Conservation (phyloP, 495 filamentous ascomycete species). For the Bombardia bombarda region DNA sequence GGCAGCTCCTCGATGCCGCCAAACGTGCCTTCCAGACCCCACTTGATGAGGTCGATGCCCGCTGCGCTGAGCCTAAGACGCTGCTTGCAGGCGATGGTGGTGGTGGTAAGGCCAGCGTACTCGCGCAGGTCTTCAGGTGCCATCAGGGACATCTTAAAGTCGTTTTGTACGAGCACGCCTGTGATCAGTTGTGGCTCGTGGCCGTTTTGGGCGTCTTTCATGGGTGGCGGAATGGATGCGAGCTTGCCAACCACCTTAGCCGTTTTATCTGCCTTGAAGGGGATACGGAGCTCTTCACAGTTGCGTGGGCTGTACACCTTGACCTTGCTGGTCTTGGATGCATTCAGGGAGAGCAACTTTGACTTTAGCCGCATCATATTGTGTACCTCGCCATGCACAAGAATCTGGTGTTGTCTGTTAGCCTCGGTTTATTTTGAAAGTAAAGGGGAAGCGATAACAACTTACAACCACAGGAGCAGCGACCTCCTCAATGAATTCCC, state of each 20-base stretch:
- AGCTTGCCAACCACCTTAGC: slow-evolving; percentile 95
- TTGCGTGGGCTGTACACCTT: slow-evolving; percentile 92
- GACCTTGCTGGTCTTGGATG: slow-evolving; percentile 65
- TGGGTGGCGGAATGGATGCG: slow-evolving; percentile 66
- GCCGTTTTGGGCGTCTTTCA: slow-evolving; percentile 14
- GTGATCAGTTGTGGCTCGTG: slow-evolving; percentile 53
- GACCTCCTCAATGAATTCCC: slow-evolving; percentile 90
- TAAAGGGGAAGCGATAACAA: slow-evolving; percentile 8
- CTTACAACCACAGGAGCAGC: slow-evolving; percentile 83
- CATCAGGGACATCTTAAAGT: slow-evolving; percentile 94
- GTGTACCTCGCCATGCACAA: slow-evolving; percentile 94
- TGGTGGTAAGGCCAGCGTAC: slow-evolving; percentile 91
- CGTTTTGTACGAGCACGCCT: slow-evolving; percentile 91
- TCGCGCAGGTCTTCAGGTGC: slow-evolving; percentile 90
- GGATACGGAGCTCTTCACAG: slow-evolving; percentile 90
- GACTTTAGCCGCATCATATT: slow-evolving; percentile 98
- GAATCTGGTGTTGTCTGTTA: slow-evolving; percentile 50
- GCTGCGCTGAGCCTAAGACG: slow-evolving; percentile 76
- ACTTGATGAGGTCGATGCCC: slow-evolving; percentile 82
- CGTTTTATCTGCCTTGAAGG: slow-evolving; percentile 91
- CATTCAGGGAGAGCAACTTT: slow-evolving; percentile 83
- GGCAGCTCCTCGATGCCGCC: slow-evolving; percentile 69
- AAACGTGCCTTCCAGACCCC: slow-evolving; percentile 91
- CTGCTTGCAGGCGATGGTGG: slow-evolving; percentile 86
- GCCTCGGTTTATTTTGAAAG: background rate